Evolutionary conservation across 2,329 filamentous ascomycete genomes (phyloP).

Genomic region (Penicillium sclerotigenum): DNA sequence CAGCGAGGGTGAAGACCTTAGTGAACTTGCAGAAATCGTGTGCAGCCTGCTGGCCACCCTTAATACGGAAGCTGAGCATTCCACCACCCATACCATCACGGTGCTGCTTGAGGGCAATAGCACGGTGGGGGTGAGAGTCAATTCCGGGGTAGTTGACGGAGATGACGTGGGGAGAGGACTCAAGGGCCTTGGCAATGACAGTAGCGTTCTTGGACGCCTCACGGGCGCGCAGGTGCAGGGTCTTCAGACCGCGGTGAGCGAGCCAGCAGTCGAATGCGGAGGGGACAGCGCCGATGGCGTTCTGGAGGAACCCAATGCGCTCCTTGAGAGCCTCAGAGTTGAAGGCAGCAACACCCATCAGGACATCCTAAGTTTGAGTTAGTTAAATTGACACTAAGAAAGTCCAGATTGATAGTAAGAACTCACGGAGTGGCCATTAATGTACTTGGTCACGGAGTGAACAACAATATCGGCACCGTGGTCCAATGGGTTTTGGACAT

Average conservation of each 20-base stretch:
- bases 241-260: constrained; percentile 94
- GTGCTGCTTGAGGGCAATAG: constrained; percentile 85
- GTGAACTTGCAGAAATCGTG: constrained; percentile 90
- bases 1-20: constrained; percentile 86
- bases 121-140: constrained; percentile 78
- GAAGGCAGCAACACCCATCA: constrained; percentile 96
- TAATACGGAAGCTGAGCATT: constrained; percentile 95
- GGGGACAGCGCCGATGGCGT: constrained; percentile 93
- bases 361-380: constrained; percentile 62
- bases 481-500: constrained; percentile 92
- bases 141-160: constrained; percentile 95
- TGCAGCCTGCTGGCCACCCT: constrained; percentile 78
- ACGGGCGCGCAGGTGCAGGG: constrained; percentile 84
- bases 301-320: constrained; percentile 86
- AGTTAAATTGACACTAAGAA: neutral
- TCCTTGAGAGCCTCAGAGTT: constrained; percentile 77
- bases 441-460: constrained; percentile 97
- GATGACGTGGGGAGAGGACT: constrained; percentile 76
- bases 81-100: constrained; percentile 91
- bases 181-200: constrained; percentile 70
- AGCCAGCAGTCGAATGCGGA: constrained; percentile 98
- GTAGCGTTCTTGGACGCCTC: constrained; percentile 81
- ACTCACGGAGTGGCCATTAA: constrained; percentile 78
- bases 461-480: constrained; percentile 96
- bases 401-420: neutral